Evolutionary conservation across 2,329 filamentous ascomycete genomes (phyloP).

Genomic region (Cladorrhinum sp.): DNA sequence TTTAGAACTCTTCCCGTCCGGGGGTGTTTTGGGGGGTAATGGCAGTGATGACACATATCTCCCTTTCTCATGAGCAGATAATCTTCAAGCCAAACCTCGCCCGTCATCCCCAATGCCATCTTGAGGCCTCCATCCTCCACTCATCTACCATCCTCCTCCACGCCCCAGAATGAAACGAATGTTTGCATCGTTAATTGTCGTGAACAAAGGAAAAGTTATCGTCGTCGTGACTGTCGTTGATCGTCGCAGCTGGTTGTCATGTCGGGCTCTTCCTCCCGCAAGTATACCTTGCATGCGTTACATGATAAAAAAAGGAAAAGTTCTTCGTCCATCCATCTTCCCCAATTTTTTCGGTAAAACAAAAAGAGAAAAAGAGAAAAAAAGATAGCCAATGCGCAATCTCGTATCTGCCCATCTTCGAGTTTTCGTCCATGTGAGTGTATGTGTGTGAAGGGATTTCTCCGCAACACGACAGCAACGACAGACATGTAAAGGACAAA

Average conservation of each 20-base stretch:
- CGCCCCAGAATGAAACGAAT: conserved; percentile 1
- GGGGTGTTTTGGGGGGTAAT: neutral
- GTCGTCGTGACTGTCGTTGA: conserved; percentile 8
- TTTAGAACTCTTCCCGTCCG: neutral
- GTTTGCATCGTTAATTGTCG: neutral
- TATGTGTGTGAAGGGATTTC: conserved; percentile 22
- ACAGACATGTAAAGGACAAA: neutral
- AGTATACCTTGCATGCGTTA: conserved; percentile 10
- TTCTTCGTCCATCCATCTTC: conserved; percentile 10
- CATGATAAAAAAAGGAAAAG: conserved; percentile 5
- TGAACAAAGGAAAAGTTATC: conserved; percentile 19
- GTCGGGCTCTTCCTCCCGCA: conserved; percentile 23
- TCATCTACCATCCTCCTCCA: neutral
- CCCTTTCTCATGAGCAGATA: neutral
- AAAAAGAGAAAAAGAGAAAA: neutral
- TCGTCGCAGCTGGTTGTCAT: conserved; percentile 5
- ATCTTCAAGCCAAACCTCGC: neutral
- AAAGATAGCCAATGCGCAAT: conserved; percentile 8
- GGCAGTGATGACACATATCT: neutral
- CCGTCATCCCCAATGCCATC: neutral
- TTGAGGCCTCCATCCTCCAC: neutral
- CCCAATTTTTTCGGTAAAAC: conserved; percentile 1
- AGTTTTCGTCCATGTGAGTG: neutral
- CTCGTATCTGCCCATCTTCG: conserved; percentile 11
- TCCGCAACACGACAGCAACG: conserved; percentile 17